Conservation (phyloP, 2,329 filamentous ascomycete genomes). For the Claviceps capensis region DNA sequence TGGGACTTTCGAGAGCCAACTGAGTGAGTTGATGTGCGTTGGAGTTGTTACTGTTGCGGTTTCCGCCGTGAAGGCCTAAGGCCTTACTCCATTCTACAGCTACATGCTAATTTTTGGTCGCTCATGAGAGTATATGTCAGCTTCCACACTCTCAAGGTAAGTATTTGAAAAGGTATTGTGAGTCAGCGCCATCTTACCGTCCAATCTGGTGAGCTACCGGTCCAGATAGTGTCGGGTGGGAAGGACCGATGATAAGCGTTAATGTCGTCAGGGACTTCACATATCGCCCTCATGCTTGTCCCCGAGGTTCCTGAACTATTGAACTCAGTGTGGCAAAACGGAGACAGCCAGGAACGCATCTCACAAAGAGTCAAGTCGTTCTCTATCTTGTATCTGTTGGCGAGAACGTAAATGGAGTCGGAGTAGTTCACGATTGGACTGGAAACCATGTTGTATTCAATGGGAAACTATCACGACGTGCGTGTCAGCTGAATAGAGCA, state of each 20-base stretch:
- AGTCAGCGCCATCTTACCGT: constrained; percentile 14
- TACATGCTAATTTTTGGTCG: constrained; percentile 23
- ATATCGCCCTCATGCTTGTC: constrained; percentile 45
- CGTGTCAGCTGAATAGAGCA: not conserved
- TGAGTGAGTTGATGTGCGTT: constrained; percentile 44
- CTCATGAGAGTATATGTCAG: not conserved
- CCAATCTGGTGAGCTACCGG: constrained; percentile 33
- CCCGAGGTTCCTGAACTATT: constrained; percentile 42
- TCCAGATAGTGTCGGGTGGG: constrained; percentile 15
- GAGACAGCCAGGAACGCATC: constrained; percentile 47
- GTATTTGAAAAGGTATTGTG: not conserved
- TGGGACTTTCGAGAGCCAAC: constrained; percentile 27
- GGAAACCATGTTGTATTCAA: constrained; percentile 51
- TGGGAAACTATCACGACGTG: constrained; percentile 30
- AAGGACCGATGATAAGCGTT: constrained; percentile 40
- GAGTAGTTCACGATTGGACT: constrained; percentile 31
- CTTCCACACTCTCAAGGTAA: not conserved
- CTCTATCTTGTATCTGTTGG: constrained; percentile 25
- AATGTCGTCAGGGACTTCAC: constrained; percentile 39
- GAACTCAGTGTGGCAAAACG: constrained; percentile 52
- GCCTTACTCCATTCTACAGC: constrained; percentile 39
- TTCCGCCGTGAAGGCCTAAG: constrained; percentile 42
- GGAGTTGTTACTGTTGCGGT: constrained; percentile 40
- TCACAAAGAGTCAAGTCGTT: constrained; percentile 53
- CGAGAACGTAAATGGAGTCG: constrained; percentile 53